Percentiles rank a stretch among this genome's conserved stretches.
phyloP scores from a whole-genome alignment of 148 eudicot species.

The Fallopia convolvulus region DNA sequence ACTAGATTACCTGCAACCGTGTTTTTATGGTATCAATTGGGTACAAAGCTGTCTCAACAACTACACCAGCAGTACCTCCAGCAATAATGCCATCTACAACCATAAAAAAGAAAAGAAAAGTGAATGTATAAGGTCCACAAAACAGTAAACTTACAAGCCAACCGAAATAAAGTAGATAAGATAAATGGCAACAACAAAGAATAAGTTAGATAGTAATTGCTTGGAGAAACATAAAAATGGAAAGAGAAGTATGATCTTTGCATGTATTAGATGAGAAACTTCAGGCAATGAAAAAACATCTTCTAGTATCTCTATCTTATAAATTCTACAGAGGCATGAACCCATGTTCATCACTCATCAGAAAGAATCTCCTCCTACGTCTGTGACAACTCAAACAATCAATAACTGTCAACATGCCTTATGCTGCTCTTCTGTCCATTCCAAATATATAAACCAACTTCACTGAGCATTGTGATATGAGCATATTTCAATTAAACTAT shows the following conservation, averaged over 20 bases:
- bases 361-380: neutral
- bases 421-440: neutral
- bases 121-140: neutral
- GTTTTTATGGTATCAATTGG: slow-evolving; percentile 97
- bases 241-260: neutral
- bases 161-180: neutral
- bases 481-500: neutral
- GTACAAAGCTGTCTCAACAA: slow-evolving; percentile 88
- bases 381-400: slow-evolving; percentile 1
- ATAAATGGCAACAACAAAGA: neutral
- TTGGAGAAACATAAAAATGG: slow-evolving; percentile 1
- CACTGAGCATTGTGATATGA: neutral
- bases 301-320: neutral
- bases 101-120: slow-evolving; percentile 12
- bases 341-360: neutral
- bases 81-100: slow-evolving; percentile 85
- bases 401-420: neutral
- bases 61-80: slow-evolving; percentile 92
- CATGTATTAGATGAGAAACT: neutral
- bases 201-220: neutral
- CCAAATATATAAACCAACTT: neutral
- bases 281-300: neutral
- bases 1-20: slow-evolving; percentile 59
- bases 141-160: neutral
- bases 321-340: neutral